A percentile compares a stretch with the other conserved stretches of the same genome.
Conservation (phyloP, 495 filamentous ascomycete species). For the Lasiosphaeris hirsuta region DNA sequence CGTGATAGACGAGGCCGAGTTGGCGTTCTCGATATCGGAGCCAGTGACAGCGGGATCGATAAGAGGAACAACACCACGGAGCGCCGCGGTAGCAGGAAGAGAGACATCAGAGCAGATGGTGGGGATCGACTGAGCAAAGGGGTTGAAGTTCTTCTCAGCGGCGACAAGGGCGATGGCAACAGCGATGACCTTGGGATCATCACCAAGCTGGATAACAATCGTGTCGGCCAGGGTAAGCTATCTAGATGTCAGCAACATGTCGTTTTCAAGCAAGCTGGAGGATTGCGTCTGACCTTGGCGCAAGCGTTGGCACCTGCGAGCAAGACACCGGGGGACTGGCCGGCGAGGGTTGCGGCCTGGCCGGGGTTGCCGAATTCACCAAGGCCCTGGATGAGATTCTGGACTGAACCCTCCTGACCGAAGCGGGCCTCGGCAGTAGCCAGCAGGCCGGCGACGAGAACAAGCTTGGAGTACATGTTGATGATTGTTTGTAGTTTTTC, state of each 20-base stretch:
- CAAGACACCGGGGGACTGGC: slow-evolving; percentile 48
- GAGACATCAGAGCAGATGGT: slow-evolving; percentile 54
- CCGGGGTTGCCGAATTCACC: slow-evolving; percentile 48
- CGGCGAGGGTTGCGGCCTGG: slow-evolving; percentile 53
- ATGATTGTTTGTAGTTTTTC: slow-evolving; percentile 16
- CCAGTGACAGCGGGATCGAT: slow-evolving; percentile 56
- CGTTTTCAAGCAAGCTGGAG: neutral
- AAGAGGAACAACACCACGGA: slow-evolving; percentile 58
- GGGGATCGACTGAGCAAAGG: slow-evolving; percentile 51
- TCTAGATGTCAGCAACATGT: slow-evolving; percentile 1
- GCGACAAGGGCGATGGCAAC: slow-evolving; percentile 57
- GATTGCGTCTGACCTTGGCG: slow-evolving; percentile 40
- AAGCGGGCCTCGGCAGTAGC: slow-evolving; percentile 54
- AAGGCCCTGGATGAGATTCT: slow-evolving; percentile 41
- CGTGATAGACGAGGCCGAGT: slow-evolving; percentile 45
- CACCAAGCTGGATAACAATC: slow-evolving; percentile 54
- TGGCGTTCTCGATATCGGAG: slow-evolving; percentile 51
- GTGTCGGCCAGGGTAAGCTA: slow-evolving; percentile 57
- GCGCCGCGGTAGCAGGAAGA: slow-evolving; percentile 53
- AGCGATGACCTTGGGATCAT: slow-evolving; percentile 48
- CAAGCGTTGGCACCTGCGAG: slow-evolving; percentile 57
- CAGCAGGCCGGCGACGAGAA: slow-evolving; percentile 39
- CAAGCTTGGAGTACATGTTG: slow-evolving; percentile 47
- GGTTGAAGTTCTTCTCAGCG: slow-evolving; percentile 69
- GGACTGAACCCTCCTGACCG: slow-evolving; percentile 49